Evolutionary conservation across 805 yeast species (phyloP).

Genomic region (Sungouiozyma intestinalis): DNA sequence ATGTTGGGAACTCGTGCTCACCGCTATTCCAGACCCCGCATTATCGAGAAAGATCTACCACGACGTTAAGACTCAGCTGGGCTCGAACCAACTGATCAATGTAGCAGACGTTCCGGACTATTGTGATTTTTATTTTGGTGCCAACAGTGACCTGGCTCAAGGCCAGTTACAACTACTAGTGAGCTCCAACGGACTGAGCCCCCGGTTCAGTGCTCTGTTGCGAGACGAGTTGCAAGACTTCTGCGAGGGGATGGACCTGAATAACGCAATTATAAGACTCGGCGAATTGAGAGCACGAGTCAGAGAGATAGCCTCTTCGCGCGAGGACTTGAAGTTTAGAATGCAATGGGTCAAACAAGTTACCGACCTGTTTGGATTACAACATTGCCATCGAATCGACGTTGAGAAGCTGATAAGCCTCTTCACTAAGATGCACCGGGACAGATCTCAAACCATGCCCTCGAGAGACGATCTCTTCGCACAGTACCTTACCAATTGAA

Average conservation of each 20-base stretch:
- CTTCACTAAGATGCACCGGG: constrained; percentile 15
- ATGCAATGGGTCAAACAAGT: constrained; percentile 26
- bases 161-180: constrained; percentile 17
- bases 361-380: constrained; percentile 23
- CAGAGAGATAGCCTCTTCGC: constrained; percentile 8
- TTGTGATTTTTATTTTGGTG: constrained; percentile 29
- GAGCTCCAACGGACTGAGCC: constrained; percentile 26
- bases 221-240: constrained; percentile 19
- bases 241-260: constrained; percentile 11
- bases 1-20: constrained; percentile 22
- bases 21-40: constrained; percentile 21
- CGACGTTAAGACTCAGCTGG: constrained; percentile 15
- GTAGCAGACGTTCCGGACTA: constrained; percentile 29
- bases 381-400: constrained; percentile 18
- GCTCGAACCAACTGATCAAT: constrained; percentile 24
- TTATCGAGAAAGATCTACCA: constrained; percentile 17
- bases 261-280: constrained; percentile 16
- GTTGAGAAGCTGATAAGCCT: constrained; percentile 12
- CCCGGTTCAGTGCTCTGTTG: constrained; percentile 25
- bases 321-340: constrained; percentile 16
- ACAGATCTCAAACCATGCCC: neutral
- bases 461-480: neutral
- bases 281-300: constrained; percentile 17
- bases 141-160: constrained; percentile 14
- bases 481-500: neutral